Evolutionary conservation across 148 eudicot species (phyloP).

Genomic region (Camellia sinensis): DNA sequence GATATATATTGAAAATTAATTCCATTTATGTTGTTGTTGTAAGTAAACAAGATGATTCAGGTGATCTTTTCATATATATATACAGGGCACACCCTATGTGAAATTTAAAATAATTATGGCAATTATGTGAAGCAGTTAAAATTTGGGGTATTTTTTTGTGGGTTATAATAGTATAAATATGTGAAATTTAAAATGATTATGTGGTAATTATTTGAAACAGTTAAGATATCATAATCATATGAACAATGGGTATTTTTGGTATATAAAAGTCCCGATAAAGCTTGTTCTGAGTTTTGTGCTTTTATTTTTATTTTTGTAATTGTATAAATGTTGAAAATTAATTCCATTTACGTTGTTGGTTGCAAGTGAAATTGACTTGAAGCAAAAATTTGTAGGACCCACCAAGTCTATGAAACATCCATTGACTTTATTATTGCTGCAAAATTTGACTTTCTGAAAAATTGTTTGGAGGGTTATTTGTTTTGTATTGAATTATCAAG

Average conservation of each 20-base stretch:
- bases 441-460: no score
- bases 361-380: background rate
- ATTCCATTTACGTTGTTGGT: background rate
- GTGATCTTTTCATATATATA: background rate
- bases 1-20: background rate
- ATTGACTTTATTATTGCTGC: background rate
- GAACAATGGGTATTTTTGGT: no score
- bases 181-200: no score
- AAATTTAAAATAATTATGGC: no score
- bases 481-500: background rate
- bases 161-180: no score
- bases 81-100: no score
- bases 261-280: no score
- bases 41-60: background rate
- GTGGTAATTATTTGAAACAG: no score
- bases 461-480: no score
- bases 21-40: background rate
- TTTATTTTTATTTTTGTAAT: background rate
- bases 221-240: no score
- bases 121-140: no score
- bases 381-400: background rate
- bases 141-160: no score
- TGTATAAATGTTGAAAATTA: background rate
- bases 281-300: background rate
- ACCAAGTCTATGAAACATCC: background rate